Percentiles rank a stretch among this genome's conserved stretches.
Evolutionary conservation across 78 protist genomes (phyloP).

Genomic region (Dictyostelium firmibasis): DNA sequence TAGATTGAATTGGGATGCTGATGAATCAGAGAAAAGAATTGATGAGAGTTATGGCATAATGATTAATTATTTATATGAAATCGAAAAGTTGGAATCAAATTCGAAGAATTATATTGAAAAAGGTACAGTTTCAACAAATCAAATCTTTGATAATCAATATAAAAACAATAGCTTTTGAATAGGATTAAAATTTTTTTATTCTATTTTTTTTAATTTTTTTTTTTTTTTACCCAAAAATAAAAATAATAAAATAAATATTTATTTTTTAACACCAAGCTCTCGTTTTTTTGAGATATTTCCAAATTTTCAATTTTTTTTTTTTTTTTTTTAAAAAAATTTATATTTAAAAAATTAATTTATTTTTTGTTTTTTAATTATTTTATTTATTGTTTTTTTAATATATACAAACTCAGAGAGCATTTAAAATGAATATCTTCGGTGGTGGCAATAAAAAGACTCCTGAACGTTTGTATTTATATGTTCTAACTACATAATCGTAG

Average conservation of each 20-base stretch:
- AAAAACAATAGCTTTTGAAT: neutral
- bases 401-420: too few species aligned
- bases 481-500: too few species aligned
- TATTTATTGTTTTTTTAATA: neutral
- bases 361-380: neutral
- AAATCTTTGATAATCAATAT: neutral
- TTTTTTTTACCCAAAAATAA: neutral
- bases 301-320: neutral
- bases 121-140: neutral
- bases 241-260: neutral
- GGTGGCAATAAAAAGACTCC: constrained; percentile 4
- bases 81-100: neutral
- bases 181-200: neutral
- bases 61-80: constrained; percentile 44
- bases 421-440: neutral
- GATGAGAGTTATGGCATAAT: constrained; percentile 61
- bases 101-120: constrained; percentile 9
- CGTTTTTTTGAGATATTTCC: neutral
- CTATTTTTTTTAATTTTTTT: neutral
- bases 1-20: constrained; percentile 72
- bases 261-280: neutral
- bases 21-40: constrained; percentile 23
- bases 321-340: neutral
- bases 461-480: neutral
- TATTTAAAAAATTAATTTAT: neutral